Evolutionary conservation across 352 stramenopile species (phyloP), one percentile per base, ranked within the genome.

Genomic region (Globisporangium echinulatum): DNA sequence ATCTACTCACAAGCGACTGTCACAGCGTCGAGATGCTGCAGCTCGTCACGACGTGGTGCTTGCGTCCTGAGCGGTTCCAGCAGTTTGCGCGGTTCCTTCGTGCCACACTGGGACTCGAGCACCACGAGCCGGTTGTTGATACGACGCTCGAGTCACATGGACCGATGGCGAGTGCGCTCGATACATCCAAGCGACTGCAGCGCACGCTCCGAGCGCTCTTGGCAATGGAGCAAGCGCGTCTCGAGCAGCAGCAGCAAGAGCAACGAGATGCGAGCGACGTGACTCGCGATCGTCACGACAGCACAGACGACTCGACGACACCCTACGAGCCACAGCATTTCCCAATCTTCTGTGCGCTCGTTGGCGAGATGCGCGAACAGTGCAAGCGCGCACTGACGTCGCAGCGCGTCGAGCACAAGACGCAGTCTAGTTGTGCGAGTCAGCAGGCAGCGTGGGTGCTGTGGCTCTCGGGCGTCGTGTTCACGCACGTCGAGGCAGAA

Each of bases 401-500:
- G 5, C 46, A 50, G 46, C 46, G 17, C 10, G 4, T 36, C 8
- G 46, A 51, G 48, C 40, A 17, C 15, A 36, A 14, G 2, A 5
- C 15, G 14, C 25, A 53, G 11, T 8, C 15, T 3, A 19, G 17
- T 49, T 15, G 36, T 10, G 52, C 56, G 43, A 52, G 56, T 19
- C 36, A 55, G 36, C 52, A 58, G 33, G 68, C 56, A 2, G 44
- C 52, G 0, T 84, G 70, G 70, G 63, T 69, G 39, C 56, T 63
- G 19, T 84, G 74, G 75, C 44, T 80, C 10, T 57, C 49, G 1
- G 58, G 53, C 10, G 5, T 82, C 4, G 54, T 79, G 6, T 63
- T 61, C n/a, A 39, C 58, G 1, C 44, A 58, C 6, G 17, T 39
- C 10, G 62, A 71, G 19, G 7, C n/a, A 4, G 13, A 36, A 1